Evolutionary conservation across 2,329 filamentous ascomycete species (phyloP).

Genomic region (Diaporthe sp.): DNA sequence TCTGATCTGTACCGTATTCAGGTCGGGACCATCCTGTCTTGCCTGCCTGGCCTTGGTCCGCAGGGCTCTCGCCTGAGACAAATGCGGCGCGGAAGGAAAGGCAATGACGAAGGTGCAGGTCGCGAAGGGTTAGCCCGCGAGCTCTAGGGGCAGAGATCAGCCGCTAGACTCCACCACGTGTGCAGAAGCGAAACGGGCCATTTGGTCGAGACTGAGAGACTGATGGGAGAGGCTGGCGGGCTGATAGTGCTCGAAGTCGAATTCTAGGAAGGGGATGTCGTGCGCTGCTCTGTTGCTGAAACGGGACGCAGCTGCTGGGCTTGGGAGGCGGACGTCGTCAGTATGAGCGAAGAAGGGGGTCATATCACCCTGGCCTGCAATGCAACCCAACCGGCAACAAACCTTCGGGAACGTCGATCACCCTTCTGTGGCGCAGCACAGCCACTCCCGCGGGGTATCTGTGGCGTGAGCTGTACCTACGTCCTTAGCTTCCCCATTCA

Average conservation of each 20-base stretch:
- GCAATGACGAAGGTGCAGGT: conserved; percentile 19
- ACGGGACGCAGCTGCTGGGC: conserved; percentile 7
- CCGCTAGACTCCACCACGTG: conserved; percentile 29
- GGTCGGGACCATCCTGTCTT: neutral
- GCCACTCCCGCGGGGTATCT: conserved; percentile 4
- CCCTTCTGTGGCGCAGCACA: conserved; percentile 2
- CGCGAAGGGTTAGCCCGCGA: conserved; percentile 7
- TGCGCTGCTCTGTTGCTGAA: conserved; percentile 8
- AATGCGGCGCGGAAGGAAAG: neutral
- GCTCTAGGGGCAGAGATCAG: conserved; percentile 18
- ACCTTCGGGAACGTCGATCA: conserved; percentile 33
- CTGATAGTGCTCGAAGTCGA: neutral
- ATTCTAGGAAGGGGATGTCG: neutral
- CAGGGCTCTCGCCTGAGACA: conserved; percentile 17
- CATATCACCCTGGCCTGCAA: conserved; percentile 22
- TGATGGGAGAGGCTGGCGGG: neutral
- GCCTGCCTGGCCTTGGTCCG: neutral
- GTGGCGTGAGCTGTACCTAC: conserved; percentile 6
- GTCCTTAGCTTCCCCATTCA: no score
- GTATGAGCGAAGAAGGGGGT: conserved; percentile 3
- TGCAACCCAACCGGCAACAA: conserved; percentile 26
- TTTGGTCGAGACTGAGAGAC: neutral
- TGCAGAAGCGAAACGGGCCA: conserved; percentile 21
- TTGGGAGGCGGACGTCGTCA: conserved; percentile 9
- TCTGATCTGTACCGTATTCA: conserved; percentile 2